Base-by-base conservation (phyloP, 441 rosid species). In the Francoa sonchifolia region DNA sequence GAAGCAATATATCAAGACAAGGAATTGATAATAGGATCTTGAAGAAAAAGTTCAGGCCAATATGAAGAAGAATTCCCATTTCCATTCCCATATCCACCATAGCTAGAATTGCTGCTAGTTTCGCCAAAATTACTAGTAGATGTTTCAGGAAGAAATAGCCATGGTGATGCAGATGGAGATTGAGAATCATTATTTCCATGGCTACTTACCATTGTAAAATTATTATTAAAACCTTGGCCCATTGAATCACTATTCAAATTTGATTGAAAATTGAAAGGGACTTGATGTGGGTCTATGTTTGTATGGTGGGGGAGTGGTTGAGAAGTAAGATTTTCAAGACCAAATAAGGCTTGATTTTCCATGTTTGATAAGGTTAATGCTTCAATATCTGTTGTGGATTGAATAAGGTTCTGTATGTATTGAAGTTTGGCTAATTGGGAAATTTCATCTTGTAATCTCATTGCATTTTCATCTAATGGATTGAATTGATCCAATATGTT, bases 291-390 rank as follows among this genome's bases (percentile, higher is more conserved):
- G 38, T 73, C 27, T 39, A 28, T 19, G 39, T 35, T 62, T 28
- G 87, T 42, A 20, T 61, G 67, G 47, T 71, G 71, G 64, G 61
- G 86, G 83, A 76, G 89, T 72, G 71, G 87, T 79, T 79, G 83
- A 59, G 72, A 60, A 26, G 52, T 34, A 48, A 50, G 51, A 33
- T 47, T 42, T 45, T 46, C 77, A 33, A 45, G 47, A 44, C 18
- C 19, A 20, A 17, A 13, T 4, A 22, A 22, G 26, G 4, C 26
- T 22, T 22, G 26, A 4, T 22, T 22, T 22, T 22, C 26, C 4
- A 2, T 22, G 26, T 2, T 3, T 22, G 26, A 22, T 2, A 4
- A 22, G 4, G 37, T 31, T 57, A 52, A 26, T 31, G 38, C 47
- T 16, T 20, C 71, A 39, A 58, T n/a, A n/a, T n/a, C n/a, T n/a